Base-by-base conservation (phyloP, 1,284 basidiomycete genomes). In the Rhizopogon hawkerae region DNA sequence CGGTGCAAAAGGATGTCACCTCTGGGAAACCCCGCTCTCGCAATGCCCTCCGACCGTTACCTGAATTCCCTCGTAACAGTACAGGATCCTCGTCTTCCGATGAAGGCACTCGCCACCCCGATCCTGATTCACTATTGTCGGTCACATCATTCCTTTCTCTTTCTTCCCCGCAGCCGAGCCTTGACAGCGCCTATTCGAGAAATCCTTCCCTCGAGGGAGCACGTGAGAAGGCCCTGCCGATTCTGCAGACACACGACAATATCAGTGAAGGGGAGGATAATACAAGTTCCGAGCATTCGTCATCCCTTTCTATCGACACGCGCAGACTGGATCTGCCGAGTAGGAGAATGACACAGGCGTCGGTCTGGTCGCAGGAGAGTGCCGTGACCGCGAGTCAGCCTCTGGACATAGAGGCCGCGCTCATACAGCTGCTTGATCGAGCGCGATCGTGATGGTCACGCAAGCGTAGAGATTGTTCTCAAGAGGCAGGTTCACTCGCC, bases 311-410 rank as follows among this genome's bases (percentile, higher is more conserved):
- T 18, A 35, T 33, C 42, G 26, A 29, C n/a, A 46, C 16, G 33
- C 31, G 13, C 14, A 18, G 31, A 21, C 41, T 10, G n/a, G 29
- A 18, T 7, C 1, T 8, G 14, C 46, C n/a, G 35, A 57, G 48
- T 41, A 24, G 36, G 14, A 62, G 55, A 14, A 41, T 37, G 36
- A 65, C 52, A 23, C 38, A 38, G 36, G 7, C 46, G 9, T 46
- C 59, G 1, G 9, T 31, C 3, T 31, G 29, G 29, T 31, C 29
- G 10, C 58, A 64, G 35, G 62, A 54, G 3, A 59, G 53, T 23
- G 54, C 51, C 16, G 35, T 51, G 36, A 48, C 48, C 21, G n/a
- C 43, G 13, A 47, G 31, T 42, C 47, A 41, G 14, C 13, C 35
- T 1, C 41, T 16, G 6, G 46, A 61, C 21, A n/a, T 18, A 10